Evolutionary conservation across 768 basidiomycete genomes (phyloP).

Genomic region (Austroboletus festivus): DNA sequence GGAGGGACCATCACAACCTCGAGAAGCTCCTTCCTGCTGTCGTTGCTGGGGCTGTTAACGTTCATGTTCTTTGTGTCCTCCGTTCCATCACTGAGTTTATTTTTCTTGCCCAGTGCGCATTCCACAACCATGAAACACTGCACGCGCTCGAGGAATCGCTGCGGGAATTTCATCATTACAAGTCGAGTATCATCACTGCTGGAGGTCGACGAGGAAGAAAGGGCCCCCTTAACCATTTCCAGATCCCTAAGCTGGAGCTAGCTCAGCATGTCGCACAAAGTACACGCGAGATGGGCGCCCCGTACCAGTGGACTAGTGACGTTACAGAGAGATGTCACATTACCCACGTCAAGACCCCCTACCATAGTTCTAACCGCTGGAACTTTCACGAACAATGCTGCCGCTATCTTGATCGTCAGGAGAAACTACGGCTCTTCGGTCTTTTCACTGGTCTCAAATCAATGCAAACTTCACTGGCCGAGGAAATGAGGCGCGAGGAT

Average conservation of each 20-base stretch:
- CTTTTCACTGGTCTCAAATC: slow-evolving; percentile 4
- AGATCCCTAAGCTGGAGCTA: slow-evolving; percentile 24
- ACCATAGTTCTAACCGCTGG: neutral
- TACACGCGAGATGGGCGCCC: slow-evolving; percentile 28
- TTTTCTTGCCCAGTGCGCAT: slow-evolving; percentile 33
- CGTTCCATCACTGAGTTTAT: slow-evolving; percentile 37
- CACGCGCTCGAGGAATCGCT: slow-evolving; percentile 1
- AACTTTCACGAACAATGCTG: slow-evolving; percentile 7
- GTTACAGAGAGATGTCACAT: slow-evolving; percentile 13
- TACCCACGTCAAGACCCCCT: slow-evolving; percentile 2
- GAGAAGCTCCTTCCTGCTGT: slow-evolving; percentile 4
- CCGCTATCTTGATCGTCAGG: slow-evolving; percentile 3
- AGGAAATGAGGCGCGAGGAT: too few relatives aligned
- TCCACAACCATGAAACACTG: slow-evolving; percentile 2
- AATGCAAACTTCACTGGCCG: too few relatives aligned
- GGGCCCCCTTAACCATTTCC: slow-evolving; percentile 3
- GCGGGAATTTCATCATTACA: slow-evolving; percentile 7
- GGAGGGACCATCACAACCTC: slow-evolving; percentile 3
- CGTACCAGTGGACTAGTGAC: slow-evolving; percentile 15
- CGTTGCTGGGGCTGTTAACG: slow-evolving; percentile 17
- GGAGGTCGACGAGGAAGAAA: slow-evolving; percentile 6
- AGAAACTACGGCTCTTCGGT: slow-evolving; percentile 6
- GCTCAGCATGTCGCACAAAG: slow-evolving; percentile 15
- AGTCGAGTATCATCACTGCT: neutral
- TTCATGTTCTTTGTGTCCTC: slow-evolving; percentile 31